Evolutionary conservation across 139 green algal genomes (phyloP), one percentile per base, ranked within the genome.

Genomic region (Chlamydomonas applanata): DNA sequence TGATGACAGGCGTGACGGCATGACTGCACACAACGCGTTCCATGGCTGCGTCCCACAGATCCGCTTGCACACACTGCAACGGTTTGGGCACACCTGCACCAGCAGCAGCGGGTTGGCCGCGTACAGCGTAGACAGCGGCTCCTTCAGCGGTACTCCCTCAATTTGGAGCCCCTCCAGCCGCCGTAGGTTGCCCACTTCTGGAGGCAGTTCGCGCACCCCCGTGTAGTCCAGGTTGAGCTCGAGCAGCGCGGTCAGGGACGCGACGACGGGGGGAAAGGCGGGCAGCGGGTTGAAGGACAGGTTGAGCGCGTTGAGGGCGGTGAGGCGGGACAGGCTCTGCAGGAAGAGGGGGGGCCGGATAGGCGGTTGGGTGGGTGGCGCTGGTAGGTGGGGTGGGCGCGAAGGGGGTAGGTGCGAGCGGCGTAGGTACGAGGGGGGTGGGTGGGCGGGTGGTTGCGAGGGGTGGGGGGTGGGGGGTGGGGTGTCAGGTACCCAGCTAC

Each of bases 211-310:
- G 40, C 40, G 54, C 46, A 27, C 46, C 62, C 78, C 80, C 36
- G 83, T 86, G 57, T 82, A 68, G 76, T 90, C 85, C 32, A 90
- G 40, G 68, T 90, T 90, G 24, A 90, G 80, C 71, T 90, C 85
- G 53, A 79, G 33, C 52, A 90, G 83, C 0, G 65, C 72, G 22
- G 79, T 81, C 46, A 90, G 63, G 27, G n/a, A n/a, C 35, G 71
- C 60, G 3, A 86, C 33, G 32, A 88, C 79, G 14, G 52, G 32
- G n/a, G 85, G 82, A 44, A 82, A 79, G 20, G n/a, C 27, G 25
- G 27, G 56, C 34, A 90, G 78, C 0, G 82, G 78, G 72, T 90
- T 90, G 82, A 86, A 88, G 25, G 68, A 79, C 19, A 86, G 7
- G 70, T 88, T 88, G 32, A 90, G 71, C 25, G 77, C 76, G 24